phyloP scores from a whole-genome alignment of 2,329 filamentous ascomycete species.

The Coleophoma cylindrospora region DNA sequence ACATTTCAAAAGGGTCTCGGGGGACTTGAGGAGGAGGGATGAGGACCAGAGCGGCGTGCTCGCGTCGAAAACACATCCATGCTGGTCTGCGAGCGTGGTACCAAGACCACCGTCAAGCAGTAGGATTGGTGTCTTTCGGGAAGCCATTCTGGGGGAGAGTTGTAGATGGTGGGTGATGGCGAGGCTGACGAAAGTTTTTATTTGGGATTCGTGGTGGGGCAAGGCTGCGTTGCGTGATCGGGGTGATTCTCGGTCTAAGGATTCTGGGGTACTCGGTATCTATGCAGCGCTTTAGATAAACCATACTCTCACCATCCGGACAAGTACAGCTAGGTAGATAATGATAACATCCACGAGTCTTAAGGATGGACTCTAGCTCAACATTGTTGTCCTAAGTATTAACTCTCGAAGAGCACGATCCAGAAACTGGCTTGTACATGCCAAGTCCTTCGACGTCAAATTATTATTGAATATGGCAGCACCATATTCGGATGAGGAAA shows the following conservation, averaged over 20 bases:
- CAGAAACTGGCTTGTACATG: no score
- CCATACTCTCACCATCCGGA: no score
- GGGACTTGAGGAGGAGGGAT: slow-evolving; percentile 52
- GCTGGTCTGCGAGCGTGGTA: slow-evolving; percentile 57
- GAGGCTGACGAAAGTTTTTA: not conserved
- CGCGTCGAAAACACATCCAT: slow-evolving; percentile 45
- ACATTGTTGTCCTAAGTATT: no score
- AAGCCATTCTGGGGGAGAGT: not conserved
- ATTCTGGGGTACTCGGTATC: no score
- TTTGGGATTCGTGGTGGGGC: not conserved
- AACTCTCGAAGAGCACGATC: no score
- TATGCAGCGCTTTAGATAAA: no score
- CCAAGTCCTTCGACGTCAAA: no score
- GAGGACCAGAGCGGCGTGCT: slow-evolving; percentile 63
- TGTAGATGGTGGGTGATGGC: not conserved
- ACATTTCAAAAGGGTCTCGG: slow-evolving; percentile 6
- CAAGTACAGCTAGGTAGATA: no score
- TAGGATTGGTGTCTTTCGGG: slow-evolving; percentile 20
- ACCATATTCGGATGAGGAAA: no score
- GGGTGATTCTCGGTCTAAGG: not conserved
- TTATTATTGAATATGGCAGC: no score
- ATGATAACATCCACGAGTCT: no score
- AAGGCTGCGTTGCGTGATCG: not conserved
- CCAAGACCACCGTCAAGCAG: slow-evolving; percentile 65
- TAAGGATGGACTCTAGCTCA: no score